phyloP scores from a whole-genome alignment of 495 filamentous ascomycete genomes.

The Xylaria intraflava region DNA sequence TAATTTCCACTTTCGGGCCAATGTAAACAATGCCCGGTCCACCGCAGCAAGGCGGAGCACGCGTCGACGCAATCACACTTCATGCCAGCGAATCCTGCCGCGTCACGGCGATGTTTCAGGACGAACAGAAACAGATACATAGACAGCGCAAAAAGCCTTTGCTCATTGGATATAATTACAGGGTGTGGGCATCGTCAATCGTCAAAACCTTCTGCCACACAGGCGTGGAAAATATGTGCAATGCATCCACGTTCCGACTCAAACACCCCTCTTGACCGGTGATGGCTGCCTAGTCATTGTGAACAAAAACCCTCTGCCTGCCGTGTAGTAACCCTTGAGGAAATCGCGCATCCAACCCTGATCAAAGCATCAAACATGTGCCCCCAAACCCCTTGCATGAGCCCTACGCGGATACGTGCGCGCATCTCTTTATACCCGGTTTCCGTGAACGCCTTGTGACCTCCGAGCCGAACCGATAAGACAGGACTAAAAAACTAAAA shows the following conservation, averaged over 20 bases:
- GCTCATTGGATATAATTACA: conserved; percentile 32
- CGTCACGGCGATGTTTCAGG: neutral
- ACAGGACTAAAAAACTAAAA: conserved; percentile 17
- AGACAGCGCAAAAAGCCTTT: conserved; percentile 15
- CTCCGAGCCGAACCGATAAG: conserved; percentile 18
- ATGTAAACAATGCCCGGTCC: conserved; percentile 17
- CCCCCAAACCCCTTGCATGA: conserved; percentile 18
- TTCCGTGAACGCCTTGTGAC: conserved; percentile 27
- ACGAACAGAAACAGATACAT: neutral
- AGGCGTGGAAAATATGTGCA: conserved; percentile 24
- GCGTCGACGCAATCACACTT: conserved; percentile 10
- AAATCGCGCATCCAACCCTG: conserved; percentile 16
- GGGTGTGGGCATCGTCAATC: conserved; percentile 27
- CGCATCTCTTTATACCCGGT: conserved; percentile 22
- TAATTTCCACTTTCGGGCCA: conserved; percentile 12
- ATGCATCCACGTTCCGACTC: conserved; percentile 17
- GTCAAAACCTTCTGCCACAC: conserved; percentile 20
- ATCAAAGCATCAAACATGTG: conserved; percentile 14
- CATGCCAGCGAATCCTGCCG: too few relatives aligned
- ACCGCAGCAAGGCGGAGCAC: conserved; percentile 8
- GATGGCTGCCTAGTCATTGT: neutral
- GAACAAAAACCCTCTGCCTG: conserved; percentile 8
- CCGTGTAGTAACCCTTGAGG: neutral
- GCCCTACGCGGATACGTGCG: conserved; percentile 12
- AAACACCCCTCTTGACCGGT: neutral